Evolutionary conservation across 768 basidiomycete genomes (phyloP).

Genomic region (Boletus pseudo-olivaceus): DNA sequence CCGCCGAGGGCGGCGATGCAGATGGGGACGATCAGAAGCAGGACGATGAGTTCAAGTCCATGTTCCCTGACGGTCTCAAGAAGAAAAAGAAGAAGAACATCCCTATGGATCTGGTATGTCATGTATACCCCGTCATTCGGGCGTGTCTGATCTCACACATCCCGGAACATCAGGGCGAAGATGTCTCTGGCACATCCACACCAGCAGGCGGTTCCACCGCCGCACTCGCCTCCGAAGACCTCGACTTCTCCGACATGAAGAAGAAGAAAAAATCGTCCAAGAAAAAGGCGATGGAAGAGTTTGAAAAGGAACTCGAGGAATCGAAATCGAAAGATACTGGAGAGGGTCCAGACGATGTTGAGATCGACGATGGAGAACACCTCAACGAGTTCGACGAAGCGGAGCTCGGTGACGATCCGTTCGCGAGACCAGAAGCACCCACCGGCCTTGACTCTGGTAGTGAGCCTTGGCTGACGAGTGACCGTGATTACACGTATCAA

Average conservation of each 20-base stretch:
- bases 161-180: constrained; percentile 45
- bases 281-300: constrained; percentile 89
- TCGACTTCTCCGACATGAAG: constrained; percentile 95
- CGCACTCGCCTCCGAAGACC: constrained; percentile 59
- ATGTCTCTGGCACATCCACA: constrained; percentile 65
- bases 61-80: constrained; percentile 81
- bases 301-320: constrained; percentile 86
- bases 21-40: constrained; percentile 47
- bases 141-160: not conserved
- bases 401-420: constrained; percentile 88
- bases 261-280: constrained; percentile 94
- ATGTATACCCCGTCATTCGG: not conserved
- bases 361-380: constrained; percentile 59
- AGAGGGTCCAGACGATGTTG: constrained; percentile 54
- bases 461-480: constrained; percentile 88
- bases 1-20: constrained; percentile 33
- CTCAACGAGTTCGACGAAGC: constrained; percentile 71
- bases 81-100: constrained; percentile 95
- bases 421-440: constrained; percentile 55
- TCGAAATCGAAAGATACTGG: constrained; percentile 64
- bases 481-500: constrained; percentile 93
- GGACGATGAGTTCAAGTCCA: constrained; percentile 74
- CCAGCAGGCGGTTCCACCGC: constrained; percentile 42
- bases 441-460: constrained; percentile 68
- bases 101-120: constrained; percentile 71